phyloP scores from a whole-genome alignment of 78 protist genomes.

The Guillardia theta region DNA sequence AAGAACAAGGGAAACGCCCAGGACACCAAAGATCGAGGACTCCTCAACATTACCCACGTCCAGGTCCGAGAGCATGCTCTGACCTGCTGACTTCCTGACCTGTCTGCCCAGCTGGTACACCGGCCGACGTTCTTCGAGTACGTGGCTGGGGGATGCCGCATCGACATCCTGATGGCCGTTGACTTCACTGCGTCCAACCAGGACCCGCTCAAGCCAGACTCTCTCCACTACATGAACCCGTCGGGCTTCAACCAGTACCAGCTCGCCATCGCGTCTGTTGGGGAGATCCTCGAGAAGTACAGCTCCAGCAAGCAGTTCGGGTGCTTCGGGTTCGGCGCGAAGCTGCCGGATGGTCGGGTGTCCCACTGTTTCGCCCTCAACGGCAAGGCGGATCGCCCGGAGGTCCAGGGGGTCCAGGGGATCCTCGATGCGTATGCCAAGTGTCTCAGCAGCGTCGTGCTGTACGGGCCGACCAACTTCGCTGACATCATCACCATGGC shows the following conservation, averaged over 20 bases:
- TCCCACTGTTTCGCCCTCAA: slow-evolving; percentile 24
- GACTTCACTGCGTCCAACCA: slow-evolving; percentile 35
- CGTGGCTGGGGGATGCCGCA: too few species aligned
- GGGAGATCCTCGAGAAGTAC: slow-evolving; percentile 20
- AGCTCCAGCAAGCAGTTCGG: not conserved
- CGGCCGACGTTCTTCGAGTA: too few species aligned
- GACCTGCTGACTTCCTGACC: too few species aligned
- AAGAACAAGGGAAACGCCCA: not conserved
- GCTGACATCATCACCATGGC: not conserved
- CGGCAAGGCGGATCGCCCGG: not conserved
- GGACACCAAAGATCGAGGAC: not conserved
- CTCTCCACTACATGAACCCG: slow-evolving; percentile 8
- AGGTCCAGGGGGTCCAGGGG: not conserved
- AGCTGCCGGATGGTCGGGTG: not conserved
- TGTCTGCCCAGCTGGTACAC: not conserved
- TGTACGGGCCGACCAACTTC: slow-evolving; percentile 34
- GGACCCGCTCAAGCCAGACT: not conserved
- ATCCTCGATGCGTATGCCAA: not conserved
- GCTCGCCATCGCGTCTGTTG: not conserved
- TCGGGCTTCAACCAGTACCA: not conserved
- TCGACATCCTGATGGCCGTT: slow-evolving; percentile 8
- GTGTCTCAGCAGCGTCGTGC: not conserved
- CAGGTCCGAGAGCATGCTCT: not conserved
- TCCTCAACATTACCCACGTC: not conserved
- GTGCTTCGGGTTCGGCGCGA: not conserved